These are phyloP conservation scores for Spirogloea muscicola DNA, from an alignment of 139 green algal genomes.

Conservation along the genomic window DNA sequence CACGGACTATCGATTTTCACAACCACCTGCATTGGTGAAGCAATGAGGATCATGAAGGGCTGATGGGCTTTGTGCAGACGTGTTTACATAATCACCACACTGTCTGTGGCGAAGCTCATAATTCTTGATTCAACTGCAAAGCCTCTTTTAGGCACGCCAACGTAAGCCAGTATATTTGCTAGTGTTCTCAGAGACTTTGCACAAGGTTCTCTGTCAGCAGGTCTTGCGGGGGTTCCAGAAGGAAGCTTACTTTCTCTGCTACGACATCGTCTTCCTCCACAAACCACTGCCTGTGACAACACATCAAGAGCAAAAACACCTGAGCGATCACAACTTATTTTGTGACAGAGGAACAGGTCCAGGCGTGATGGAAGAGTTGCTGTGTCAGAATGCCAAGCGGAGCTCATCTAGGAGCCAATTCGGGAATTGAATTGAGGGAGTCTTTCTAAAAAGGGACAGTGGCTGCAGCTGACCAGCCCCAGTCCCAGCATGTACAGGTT, in stretches of 20 bases:
- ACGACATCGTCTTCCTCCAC: conserved; percentile 14
- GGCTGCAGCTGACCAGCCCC: not conserved
- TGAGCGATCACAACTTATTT: no score
- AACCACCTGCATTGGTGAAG: not conserved
- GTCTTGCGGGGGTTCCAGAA: no score
- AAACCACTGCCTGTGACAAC: conserved; percentile 10
- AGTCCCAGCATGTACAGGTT: no score
- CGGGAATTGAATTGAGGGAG: not conserved
- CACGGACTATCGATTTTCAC: conserved; percentile 6
- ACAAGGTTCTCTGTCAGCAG: not conserved
- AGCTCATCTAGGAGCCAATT: not conserved
- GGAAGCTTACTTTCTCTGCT: conserved; percentile 5
- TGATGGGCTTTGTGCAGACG: not conserved
- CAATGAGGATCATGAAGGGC: not conserved
- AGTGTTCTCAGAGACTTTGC: no score
- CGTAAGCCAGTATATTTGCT: no score
- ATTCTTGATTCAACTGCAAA: not conserved
- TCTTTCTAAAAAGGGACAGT: not conserved
- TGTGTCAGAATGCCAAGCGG: not conserved
- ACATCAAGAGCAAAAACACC: no score
- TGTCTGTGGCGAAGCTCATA: not conserved
- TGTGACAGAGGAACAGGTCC: no score
- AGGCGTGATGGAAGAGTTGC: no score
- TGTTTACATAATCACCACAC: not conserved
- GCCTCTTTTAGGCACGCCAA: not conserved